These are phyloP conservation scores for Aplosporella prunicola DNA, from an alignment of 2,329 filamentous ascomycete species.

Conservation along the genomic window DNA sequence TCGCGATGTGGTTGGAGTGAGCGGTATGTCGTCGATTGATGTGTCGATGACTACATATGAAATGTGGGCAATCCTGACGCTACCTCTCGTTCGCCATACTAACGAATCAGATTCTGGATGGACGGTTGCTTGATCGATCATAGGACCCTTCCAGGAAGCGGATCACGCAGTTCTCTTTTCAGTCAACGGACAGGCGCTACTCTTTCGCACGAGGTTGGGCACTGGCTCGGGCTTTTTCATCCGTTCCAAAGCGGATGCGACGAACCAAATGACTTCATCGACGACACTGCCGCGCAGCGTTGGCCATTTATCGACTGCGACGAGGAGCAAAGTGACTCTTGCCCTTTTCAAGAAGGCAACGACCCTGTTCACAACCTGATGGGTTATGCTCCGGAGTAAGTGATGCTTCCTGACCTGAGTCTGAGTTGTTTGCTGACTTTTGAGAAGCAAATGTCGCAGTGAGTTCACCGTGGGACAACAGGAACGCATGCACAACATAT, in stretches of 20 bases:
- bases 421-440: constrained; percentile 6
- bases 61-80: constrained; percentile 36
- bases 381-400: constrained; percentile 21
- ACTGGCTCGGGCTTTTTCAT: constrained; percentile 26
- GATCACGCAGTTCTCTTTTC: constrained; percentile 10
- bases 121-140: constrained; percentile 18
- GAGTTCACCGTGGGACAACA: constrained; percentile 21
- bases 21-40: neutral
- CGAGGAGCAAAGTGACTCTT: constrained; percentile 22
- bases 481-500: constrained; percentile 19
- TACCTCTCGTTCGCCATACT: constrained; percentile 30
- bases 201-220: constrained; percentile 24
- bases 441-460: constrained; percentile 15
- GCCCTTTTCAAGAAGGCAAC: constrained; percentile 17
- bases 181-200: constrained; percentile 18
- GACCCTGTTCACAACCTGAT: constrained; percentile 28
- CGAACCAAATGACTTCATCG: constrained; percentile 19
- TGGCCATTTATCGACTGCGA: constrained; percentile 23
- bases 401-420: neutral
- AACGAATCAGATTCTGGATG: constrained; percentile 14
- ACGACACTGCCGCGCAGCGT: constrained; percentile 22
- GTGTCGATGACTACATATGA: neutral
- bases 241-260: constrained; percentile 23
- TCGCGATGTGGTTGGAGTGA: too few species aligned
- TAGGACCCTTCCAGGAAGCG: constrained; percentile 18